Evolutionary conservation across 2,329 filamentous ascomycete species (phyloP).

Genomic region (Pseudocercospora eumusae): DNA sequence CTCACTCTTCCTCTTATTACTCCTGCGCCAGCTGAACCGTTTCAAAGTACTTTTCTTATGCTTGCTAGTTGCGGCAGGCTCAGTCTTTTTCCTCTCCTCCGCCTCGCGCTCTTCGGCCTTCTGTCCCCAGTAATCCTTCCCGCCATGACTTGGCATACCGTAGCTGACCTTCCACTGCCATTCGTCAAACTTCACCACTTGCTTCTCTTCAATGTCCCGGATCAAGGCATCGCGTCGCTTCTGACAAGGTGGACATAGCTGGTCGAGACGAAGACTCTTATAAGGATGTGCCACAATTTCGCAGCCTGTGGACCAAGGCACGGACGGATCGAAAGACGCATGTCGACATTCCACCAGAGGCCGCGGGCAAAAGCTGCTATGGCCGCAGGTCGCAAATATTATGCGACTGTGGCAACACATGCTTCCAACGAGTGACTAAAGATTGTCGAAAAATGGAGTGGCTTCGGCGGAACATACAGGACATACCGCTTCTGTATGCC

Average conservation of each 20-base stretch:
- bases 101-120: conserved; percentile 31
- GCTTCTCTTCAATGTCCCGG: conserved; percentile 31
- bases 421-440: not conserved
- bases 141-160: conserved; percentile 33
- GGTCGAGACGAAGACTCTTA: conserved; percentile 40
- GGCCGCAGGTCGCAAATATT: conserved; percentile 48
- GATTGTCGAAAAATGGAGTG: not conserved
- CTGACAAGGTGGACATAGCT: conserved; percentile 40
- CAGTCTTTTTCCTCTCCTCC: conserved; percentile 25
- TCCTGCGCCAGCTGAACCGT: conserved; percentile 33
- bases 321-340: conserved; percentile 31
- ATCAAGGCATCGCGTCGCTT: conserved; percentile 34
- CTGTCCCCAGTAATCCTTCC: conserved; percentile 36
- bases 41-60: conserved; percentile 19
- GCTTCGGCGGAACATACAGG: not conserved
- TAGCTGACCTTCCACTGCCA: conserved; percentile 48
- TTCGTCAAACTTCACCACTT: conserved; percentile 42
- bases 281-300: conserved; percentile 41
- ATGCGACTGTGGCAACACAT: conserved; percentile 50
- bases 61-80: conserved; percentile 12
- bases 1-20: conserved; percentile 24
- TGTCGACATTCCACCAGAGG: conserved; percentile 42
- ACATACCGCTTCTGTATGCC: not conserved
- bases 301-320: conserved; percentile 33
- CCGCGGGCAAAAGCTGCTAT: conserved; percentile 40